Base-by-base conservation (phyloP, 73 alveolate genomes). In the Stentor roeselii region DNA sequence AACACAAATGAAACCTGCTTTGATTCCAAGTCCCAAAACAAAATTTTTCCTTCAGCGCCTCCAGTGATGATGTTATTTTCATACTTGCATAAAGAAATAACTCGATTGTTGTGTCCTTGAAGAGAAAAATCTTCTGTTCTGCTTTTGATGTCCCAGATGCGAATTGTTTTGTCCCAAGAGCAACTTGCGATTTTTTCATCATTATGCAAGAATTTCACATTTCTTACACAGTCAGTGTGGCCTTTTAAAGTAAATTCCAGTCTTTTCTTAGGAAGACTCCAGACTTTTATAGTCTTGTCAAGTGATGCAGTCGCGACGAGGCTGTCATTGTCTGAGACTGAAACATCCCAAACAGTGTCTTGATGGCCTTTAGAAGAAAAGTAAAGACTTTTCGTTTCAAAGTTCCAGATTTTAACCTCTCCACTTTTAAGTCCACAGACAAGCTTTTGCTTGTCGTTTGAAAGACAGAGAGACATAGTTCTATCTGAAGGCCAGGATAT, bases 21-120 rank as follows among this genome's bases (percentile, higher is more conserved):
- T n/a, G n/a, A n/a, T n/a, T n/a, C n/a, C n/a, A n/a, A n/a, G 42
- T 67, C 42, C 82, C 82, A 67, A 27, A 0, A 31, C 77, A 27
- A 27, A 21, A 67, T 31, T 15, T 21, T 32, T 31, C 82, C 82
- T 32, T 67, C 82, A 32, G 38, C 11, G 27, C 82, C 82, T 67
- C 82, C 82, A 67, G 60, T 67, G 15, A 67, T 30, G 21, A 67
- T 21, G 1, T 67, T 21, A 1, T 67, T n/a, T n/a, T 67, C 42
- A 67, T 15, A 2, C 3, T 36, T n/a, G 32, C 59, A 32, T 50
- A 67, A 32, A 32, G 82, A 30, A 67, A 32, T 21, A n/a, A 67
- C 82, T 50, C 21, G 30, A 50, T 50, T 21, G 6, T 50, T 21
- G 21, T 6, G 21, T 11, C 67, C 21, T 50, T 50, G 6, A 50